Conservation (phyloP, 1,284 basidiomycete genomes). For the Farysia itapuensis region DNA sequence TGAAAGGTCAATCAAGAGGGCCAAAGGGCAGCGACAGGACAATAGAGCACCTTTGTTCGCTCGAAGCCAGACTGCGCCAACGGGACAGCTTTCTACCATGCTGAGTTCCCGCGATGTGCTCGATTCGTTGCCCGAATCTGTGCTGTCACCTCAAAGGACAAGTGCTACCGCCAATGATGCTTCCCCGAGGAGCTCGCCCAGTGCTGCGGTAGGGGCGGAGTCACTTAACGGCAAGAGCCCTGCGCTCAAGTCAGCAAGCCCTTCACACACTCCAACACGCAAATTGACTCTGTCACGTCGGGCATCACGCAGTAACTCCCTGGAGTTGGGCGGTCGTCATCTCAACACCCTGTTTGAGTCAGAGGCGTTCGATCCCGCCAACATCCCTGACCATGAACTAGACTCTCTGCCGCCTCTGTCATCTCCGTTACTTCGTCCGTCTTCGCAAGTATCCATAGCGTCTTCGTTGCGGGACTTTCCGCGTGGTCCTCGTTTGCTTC, state of each 20-base stretch:
- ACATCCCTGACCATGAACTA: constrained; percentile 27
- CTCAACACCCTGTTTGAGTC: constrained; percentile 34
- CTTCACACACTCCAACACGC: constrained; percentile 11
- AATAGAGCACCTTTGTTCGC: constrained; percentile 9
- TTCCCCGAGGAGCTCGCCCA: neutral
- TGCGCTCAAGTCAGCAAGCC: constrained; percentile 8
- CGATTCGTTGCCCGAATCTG: neutral
- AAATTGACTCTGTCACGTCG: constrained; percentile 12
- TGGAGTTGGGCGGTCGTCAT: constrained; percentile 19
- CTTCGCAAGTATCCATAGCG: constrained; percentile 9
- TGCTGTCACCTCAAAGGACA: neutral
- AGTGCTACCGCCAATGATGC: neutral
- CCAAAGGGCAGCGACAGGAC: constrained; percentile 1
- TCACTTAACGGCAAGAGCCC: constrained; percentile 11
- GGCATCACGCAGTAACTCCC: constrained; percentile 17
- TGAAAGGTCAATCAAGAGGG: constrained; percentile 25
- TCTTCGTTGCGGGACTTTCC: constrained; percentile 26
- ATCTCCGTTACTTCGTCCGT: constrained; percentile 19
- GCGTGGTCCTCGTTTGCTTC: constrained; percentile 36
- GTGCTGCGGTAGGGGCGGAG: neutral
- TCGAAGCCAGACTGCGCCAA: constrained; percentile 22
- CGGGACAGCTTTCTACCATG: neutral
- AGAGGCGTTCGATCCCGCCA: constrained; percentile 16
- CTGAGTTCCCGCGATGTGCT: neutral
- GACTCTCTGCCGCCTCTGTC: constrained; percentile 28